phyloP scores from a whole-genome alignment of 345 rosid species.

The Cardiospermum halicacabum region DNA sequence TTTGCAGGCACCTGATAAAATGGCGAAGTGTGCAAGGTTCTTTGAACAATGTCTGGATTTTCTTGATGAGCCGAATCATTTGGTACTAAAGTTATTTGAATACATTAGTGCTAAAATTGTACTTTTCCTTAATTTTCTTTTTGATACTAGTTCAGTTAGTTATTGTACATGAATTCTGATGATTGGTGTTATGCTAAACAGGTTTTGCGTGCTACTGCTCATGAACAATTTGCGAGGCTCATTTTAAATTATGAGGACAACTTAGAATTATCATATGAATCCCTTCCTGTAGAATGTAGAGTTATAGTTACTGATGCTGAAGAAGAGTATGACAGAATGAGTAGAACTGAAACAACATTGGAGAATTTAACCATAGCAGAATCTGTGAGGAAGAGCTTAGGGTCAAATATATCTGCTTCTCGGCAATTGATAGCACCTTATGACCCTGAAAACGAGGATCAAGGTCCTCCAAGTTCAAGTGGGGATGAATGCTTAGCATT shows the following conservation, averaged over 20 bases:
- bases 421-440: conserved; percentile 20
- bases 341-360: conserved; percentile 22
- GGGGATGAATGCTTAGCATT: conserved; percentile 35
- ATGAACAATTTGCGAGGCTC: conserved; percentile 93
- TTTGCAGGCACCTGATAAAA: conserved; percentile 59
- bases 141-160: not conserved
- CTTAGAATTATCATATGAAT: conserved; percentile 53
- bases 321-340: conserved; percentile 36
- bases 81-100: conserved; percentile 42
- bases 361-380: conserved; percentile 28
- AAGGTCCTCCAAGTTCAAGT: conserved; percentile 16
- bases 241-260: conserved; percentile 67
- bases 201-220: conserved; percentile 95
- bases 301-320: conserved; percentile 45
- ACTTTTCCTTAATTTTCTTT: not conserved
- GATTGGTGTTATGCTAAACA: conserved; percentile 25
- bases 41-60: conserved; percentile 77
- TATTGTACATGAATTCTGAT: conserved; percentile 11
- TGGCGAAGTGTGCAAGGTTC: conserved; percentile 76
- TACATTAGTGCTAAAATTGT: not conserved
- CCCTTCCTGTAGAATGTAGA: conserved; percentile 50
- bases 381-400: conserved; percentile 37
- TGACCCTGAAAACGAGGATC: conserved; percentile 22
- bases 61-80: conserved; percentile 76
- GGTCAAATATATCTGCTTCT: conserved; percentile 29